phyloP scores from a whole-genome alignment of 1,284 basidiomycete species.

The Tylopilus orsonianus region DNA sequence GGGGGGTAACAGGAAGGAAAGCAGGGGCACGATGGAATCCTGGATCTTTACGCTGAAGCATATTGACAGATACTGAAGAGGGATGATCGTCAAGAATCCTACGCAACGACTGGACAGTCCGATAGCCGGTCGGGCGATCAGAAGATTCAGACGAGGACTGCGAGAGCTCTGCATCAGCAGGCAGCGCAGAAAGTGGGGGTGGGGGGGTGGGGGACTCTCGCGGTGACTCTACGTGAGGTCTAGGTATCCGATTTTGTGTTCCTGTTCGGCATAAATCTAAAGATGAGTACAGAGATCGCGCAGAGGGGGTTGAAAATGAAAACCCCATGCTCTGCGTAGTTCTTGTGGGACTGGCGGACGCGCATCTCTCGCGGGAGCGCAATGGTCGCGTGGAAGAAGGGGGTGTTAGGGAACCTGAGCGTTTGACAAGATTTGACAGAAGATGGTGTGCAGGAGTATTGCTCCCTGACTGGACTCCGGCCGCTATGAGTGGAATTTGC shows the following conservation, averaged over 20 bases:
- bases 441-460: constrained; percentile 57
- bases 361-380: constrained; percentile 21
- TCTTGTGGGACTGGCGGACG: constrained; percentile 24
- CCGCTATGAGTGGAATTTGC: constrained; percentile 20
- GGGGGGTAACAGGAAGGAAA: constrained; percentile 45
- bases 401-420: constrained; percentile 36
- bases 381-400: constrained; percentile 34
- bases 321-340: constrained; percentile 13
- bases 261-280: constrained; percentile 13
- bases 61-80: constrained; percentile 25
- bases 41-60: constrained; percentile 14
- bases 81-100: constrained; percentile 66
- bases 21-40: constrained; percentile 18
- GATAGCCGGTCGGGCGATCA: constrained; percentile 50
- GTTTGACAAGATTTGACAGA: constrained; percentile 51
- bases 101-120: constrained; percentile 62
- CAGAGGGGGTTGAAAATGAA: constrained; percentile 14
- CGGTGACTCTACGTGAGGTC: constrained; percentile 41
- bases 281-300: constrained; percentile 10
- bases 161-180: constrained; percentile 55
- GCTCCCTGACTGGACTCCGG: constrained; percentile 38
- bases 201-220: constrained; percentile 27
- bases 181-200: constrained; percentile 45
- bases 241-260: constrained; percentile 13
- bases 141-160: constrained; percentile 45